A percentile compares a stretch with the other conserved stretches of the same genome.
phyloP scores from a whole-genome alignment of 306 rosid species.

The Quercus wislizeni region DNA sequence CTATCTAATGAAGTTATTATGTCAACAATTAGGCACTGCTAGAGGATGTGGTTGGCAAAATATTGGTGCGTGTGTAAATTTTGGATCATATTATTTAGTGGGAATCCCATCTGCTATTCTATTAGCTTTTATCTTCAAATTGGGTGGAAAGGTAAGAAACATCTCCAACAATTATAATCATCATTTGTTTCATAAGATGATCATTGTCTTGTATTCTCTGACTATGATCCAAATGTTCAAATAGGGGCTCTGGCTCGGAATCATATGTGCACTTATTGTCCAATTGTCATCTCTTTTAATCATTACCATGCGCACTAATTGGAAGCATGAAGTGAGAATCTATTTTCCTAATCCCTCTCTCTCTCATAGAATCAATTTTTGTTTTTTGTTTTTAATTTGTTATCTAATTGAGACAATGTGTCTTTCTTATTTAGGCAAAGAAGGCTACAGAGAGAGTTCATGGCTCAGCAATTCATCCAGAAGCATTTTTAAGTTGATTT shows the following conservation, averaged over 20 bases:
- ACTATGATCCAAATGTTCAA: not conserved
- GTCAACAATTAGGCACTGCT: constrained; percentile 48
- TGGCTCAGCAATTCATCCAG: constrained; percentile 16
- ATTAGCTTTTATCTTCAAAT: constrained; percentile 52
- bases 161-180: not conserved
- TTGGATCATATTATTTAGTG: constrained; percentile 68
- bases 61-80: constrained; percentile 71
- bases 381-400: not conserved
- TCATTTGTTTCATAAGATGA: not conserved
- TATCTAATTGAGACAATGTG: not conserved
- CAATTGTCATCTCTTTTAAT: constrained; percentile 46
- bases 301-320: constrained; percentile 54
- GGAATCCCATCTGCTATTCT: constrained; percentile 65
- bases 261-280: constrained; percentile 60
- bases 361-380: not conserved
- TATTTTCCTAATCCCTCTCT: not conserved
- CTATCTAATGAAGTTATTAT: not conserved
- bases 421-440: constrained; percentile 31
- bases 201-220: not conserved
- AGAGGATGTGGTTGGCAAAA: constrained; percentile 93
- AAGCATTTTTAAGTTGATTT: too few relatives aligned
- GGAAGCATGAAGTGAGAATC: constrained; percentile 56
- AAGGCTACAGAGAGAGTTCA: constrained; percentile 56
- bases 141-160: constrained; percentile 63
- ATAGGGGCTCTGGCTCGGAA: constrained; percentile 82